phyloP scores from a whole-genome alignment of 2,329 filamentous ascomycete species.

The Apiospora saccharicola region DNA sequence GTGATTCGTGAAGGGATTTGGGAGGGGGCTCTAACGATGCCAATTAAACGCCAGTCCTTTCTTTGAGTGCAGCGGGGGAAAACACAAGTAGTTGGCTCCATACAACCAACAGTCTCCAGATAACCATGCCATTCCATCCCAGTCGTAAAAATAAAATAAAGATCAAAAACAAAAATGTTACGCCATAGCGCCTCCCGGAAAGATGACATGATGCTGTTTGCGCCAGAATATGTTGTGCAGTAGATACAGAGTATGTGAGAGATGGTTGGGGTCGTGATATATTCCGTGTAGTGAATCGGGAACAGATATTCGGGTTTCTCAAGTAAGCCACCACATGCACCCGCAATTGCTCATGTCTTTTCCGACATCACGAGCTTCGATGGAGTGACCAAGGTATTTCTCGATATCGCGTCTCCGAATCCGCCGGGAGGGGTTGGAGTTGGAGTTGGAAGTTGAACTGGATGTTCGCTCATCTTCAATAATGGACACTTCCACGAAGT shows the following conservation, averaged over 20 bases:
- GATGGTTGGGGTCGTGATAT: constrained; percentile 6
- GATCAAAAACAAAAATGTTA: constrained; percentile 24
- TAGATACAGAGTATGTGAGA: constrained; percentile 19
- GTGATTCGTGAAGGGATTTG: constrained; percentile 8
- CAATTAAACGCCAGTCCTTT: constrained; percentile 28
- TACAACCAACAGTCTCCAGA: constrained; percentile 27
- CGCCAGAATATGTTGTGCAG: constrained; percentile 18
- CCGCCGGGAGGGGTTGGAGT: constrained; percentile 21
- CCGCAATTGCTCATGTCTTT: constrained; percentile 58
- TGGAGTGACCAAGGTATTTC: constrained; percentile 30
- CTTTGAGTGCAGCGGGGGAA: constrained; percentile 35
- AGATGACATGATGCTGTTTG: constrained; percentile 14
- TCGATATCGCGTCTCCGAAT: constrained; percentile 29
- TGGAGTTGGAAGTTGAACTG: constrained; percentile 21
- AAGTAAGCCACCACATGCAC: constrained; percentile 62
- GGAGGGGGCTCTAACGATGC: constrained; percentile 13
- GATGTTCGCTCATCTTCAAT: constrained; percentile 46
- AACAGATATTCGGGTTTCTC: constrained; percentile 30
- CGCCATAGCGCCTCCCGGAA: constrained; percentile 12
- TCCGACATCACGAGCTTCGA: constrained; percentile 31
- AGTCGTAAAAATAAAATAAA: constrained; percentile 21
- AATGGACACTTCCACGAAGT: constrained; percentile 53
- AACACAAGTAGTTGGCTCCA: constrained; percentile 17
- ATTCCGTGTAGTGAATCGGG: neutral
- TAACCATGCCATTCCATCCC: constrained; percentile 35